Conservation (phyloP, 2,329 filamentous ascomycete genomes). For the Didymella lethalis region DNA sequence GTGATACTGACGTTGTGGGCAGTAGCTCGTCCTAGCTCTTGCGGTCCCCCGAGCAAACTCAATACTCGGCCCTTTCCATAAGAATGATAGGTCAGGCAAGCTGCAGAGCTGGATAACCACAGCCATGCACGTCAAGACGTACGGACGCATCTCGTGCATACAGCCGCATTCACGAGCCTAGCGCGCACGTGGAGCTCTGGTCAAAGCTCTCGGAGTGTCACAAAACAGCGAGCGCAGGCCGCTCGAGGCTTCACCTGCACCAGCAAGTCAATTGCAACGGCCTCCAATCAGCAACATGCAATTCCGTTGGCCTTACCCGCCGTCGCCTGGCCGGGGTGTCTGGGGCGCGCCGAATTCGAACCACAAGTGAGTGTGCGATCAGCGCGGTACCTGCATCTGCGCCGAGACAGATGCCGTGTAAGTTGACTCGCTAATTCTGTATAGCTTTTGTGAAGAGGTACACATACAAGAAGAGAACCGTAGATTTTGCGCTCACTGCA, state of each 20-base stretch:
- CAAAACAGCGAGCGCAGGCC: constrained; percentile 10
- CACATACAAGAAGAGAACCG: neutral
- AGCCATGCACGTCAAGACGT: neutral
- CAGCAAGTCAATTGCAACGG: constrained; percentile 1
- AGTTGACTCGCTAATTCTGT: constrained; percentile 23
- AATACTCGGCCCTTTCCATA: too few species aligned
- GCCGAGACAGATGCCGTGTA: constrained; percentile 8
- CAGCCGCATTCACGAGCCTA: constrained; percentile 5
- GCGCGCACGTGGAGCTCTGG: constrained; percentile 27
- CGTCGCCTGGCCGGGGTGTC: constrained; percentile 29
- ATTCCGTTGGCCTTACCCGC: constrained; percentile 38
- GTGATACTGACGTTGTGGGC: neutral
- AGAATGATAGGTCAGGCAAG: neutral
- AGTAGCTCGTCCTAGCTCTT: neutral
- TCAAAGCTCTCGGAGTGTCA: constrained; percentile 20
- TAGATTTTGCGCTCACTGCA: neutral
- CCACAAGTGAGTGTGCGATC: constrained; percentile 41
- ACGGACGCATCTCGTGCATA: neutral
- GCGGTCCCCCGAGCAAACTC: too few species aligned
- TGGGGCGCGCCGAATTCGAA: constrained; percentile 45
- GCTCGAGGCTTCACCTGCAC: neutral
- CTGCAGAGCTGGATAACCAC: neutral
- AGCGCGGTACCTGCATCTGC: constrained; percentile 15
- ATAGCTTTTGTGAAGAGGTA: constrained; percentile 49
- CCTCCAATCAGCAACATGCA: constrained; percentile 27